Evolutionary conservation across 345 rosid species (phyloP).

Genomic region (Isatis tinctoria): DNA sequence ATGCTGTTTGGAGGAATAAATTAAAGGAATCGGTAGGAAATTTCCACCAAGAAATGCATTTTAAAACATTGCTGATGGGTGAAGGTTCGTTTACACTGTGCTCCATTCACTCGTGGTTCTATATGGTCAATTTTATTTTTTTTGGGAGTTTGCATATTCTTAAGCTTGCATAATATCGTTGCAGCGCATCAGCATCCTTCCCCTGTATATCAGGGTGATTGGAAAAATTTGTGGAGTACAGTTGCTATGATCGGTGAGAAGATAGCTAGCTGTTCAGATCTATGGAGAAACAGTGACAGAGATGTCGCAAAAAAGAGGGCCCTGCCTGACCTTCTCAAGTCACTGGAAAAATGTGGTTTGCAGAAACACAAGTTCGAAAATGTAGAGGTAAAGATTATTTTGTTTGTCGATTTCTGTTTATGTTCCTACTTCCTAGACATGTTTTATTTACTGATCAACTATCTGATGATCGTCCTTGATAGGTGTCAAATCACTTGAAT

Average conservation of each 20-base stretch:
- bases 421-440: conserved; percentile 4
- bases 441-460: conserved; percentile 7
- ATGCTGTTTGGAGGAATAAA: conserved; percentile 47
- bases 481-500: conserved; percentile 54
- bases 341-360: conserved; percentile 72
- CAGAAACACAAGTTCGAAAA: conserved; percentile 64
- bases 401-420: conserved; percentile 7
- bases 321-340: conserved; percentile 63
- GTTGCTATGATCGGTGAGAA: conserved; percentile 48
- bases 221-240: conserved; percentile 48
- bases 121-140: background rate
- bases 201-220: conserved; percentile 42
- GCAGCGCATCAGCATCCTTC: conserved; percentile 40
- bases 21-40: conserved; percentile 32
- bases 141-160: conserved; percentile 4
- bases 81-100: conserved; percentile 41
- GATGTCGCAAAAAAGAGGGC: conserved; percentile 63
- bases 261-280: conserved; percentile 48
- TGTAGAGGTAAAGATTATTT: conserved; percentile 49
- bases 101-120: conserved; percentile 6
- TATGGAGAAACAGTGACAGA: conserved; percentile 63
- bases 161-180: conserved; percentile 18
- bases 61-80: conserved; percentile 31
- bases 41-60: conserved; percentile 32
- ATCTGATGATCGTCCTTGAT: conserved; percentile 18